These are phyloP conservation scores for Heliophila coronopifolia DNA, from an alignment of 441 rosid species.

Conservation along the genomic window DNA sequence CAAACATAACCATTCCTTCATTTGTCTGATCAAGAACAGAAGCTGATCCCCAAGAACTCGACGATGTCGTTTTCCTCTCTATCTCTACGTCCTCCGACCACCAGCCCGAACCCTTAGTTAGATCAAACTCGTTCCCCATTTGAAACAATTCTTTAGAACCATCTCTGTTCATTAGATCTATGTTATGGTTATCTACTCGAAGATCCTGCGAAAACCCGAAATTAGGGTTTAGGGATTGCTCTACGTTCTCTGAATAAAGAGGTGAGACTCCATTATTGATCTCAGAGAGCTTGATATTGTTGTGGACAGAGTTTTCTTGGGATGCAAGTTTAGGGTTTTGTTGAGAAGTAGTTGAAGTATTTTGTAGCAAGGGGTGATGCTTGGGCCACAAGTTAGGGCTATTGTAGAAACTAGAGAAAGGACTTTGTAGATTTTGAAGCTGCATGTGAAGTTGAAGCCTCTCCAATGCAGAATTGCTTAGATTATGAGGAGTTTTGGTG, in stretches of 20 bases:
- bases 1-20: slow-evolving; percentile 43
- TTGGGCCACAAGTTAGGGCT: slow-evolving; percentile 76
- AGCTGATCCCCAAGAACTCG: slow-evolving; percentile 56
- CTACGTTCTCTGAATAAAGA: slow-evolving; percentile 25
- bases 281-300: slow-evolving; percentile 12
- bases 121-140: slow-evolving; percentile 41
- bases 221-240: slow-evolving; percentile 24
- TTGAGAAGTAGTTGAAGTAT: slow-evolving; percentile 26
- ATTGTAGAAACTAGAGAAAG: slow-evolving; percentile 53
- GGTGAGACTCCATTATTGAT: slow-evolving; percentile 24
- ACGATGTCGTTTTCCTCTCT: slow-evolving; percentile 49
- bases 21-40: slow-evolving; percentile 39
- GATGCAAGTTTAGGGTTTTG: slow-evolving; percentile 19
- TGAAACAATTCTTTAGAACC: slow-evolving; percentile 30
- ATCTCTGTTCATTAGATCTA: slow-evolving; percentile 23
- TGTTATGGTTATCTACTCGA: slow-evolving; percentile 19
- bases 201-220: slow-evolving; percentile 26
- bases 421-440: slow-evolving; percentile 65
- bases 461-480: slow-evolving; percentile 78
- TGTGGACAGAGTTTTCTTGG: slow-evolving; percentile 29
- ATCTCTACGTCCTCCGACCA: slow-evolving; percentile 54
- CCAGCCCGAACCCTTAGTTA: slow-evolving; percentile 50
- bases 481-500: slow-evolving; percentile 37
- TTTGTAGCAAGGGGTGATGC: slow-evolving; percentile 46
- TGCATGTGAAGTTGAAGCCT: slow-evolving; percentile 93